Evolutionary conservation across 176 grass and related monocot genomes (phyloP), one percentile per base, ranked within the genome.

Genomic region (Eleusine coracana): DNA sequence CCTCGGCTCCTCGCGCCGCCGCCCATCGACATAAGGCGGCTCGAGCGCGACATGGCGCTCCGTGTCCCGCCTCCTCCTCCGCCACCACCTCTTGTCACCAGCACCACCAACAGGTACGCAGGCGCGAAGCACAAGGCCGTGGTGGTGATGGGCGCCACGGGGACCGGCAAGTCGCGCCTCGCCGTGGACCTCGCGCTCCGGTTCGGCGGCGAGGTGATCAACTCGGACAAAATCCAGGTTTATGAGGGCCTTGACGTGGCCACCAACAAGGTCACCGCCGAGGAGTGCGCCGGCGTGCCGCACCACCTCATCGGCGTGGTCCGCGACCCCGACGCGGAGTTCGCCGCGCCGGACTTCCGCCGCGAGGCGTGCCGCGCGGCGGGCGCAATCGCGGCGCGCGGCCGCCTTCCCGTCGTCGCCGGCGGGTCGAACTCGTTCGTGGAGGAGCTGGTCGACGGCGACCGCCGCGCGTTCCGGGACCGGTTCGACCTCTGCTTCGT

Each of bases 131-230:
- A 83, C 0, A 92, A 86, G 83, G 90, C 81, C 25, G 77, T 88
- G 73, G 61, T 92, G 40, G 90, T 92, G 31, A 86, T 88, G 90
- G 90, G 90, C 13, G 86, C 86, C 7, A 92, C 90, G 15, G 90
- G 90, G 1, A 88, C 86, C 0, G 90, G 90, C 31, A 92, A 92
- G 68, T 88, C 90, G 0, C 73, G 86, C 14, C 86, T 92, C 6
- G 90, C 86, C 27, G 72, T 92, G 27, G 83, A 92, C 70, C 79
- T 88, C 3, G 79, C 90, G 10, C 46, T 78, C 5, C 45, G 4
- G 13, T 89, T 89, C 69, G 75, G 56, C 83, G 90, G 90, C 50
- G 86, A 92, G 86, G 80, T 92, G 6, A 85, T 92, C 70, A 92
- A 92, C 63, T 75, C 90, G 5, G 90, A 92, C 83, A 92, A 92